Evolutionary conservation across 2,329 filamentous ascomycete species (phyloP), one percentile per base, ranked within the genome.

Genomic region (Phaeosphaeriaceae sp.): DNA sequence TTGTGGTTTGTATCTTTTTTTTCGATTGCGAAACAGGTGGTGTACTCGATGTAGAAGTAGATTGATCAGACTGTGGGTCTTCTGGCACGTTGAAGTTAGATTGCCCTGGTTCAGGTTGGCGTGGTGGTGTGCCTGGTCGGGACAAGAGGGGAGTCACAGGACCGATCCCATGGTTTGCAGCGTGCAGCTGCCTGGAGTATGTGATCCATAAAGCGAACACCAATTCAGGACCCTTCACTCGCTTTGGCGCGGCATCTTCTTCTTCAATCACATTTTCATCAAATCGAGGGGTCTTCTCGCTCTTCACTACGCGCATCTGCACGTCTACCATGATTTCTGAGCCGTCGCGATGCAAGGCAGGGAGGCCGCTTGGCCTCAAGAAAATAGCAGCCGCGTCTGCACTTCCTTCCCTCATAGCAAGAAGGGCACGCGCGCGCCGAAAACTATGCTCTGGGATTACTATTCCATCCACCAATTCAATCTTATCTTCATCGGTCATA

Each of bases 161-260:
- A n/a, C 83, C 81, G 38, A 87, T 72, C 43, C 81, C 78, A 43
- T 82, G 79, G 52, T 85, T 85, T 30, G 86, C 82, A 13, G 90
- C 88, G 71, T 99, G 94, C 11, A 97, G 81, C 66, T 97, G 91
- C 54, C 92, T 84, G 15, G 93, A 97, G 71, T 97, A 99, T 1
- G 93, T 97, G 59, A 99, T 88, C 94, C 94, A 99, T 23, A 99
- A 77, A 9, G 94, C 94, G 76, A 92, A 97, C 0, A 97, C 92
- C 54, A 96, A 83, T 70, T 97, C 92, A 17, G 64, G 55, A 23
- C 48, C 13, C 76, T 79, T 73, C 9, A 81, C 73, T n/a, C 83
- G 80, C 7, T 77, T 66, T n/a, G 60, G 71, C 65, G 40, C 70
- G 66, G 20, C 69, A 52, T 76, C 68, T 38, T 79, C 76, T 68